phyloP scores from a whole-genome alignment of 345 rosid genomes.

The Leavenworthia alabamica region DNA sequence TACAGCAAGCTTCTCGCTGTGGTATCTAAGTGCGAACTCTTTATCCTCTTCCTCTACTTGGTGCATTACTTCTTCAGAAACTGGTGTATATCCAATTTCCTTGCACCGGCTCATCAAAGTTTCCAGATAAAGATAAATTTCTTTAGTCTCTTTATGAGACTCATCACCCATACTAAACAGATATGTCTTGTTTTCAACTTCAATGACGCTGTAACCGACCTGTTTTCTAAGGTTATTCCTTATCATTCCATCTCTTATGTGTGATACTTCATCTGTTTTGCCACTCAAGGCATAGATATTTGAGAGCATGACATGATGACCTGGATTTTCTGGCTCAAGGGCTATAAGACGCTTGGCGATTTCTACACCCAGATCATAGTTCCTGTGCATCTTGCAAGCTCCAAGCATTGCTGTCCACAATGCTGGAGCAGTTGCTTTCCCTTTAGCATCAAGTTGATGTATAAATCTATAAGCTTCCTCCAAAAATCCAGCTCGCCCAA shows the following conservation, averaged over 20 bases:
- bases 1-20: constrained; percentile 80
- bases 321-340: constrained; percentile 73
- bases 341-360: constrained; percentile 66
- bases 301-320: constrained; percentile 85
- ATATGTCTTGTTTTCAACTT: constrained; percentile 44
- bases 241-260: constrained; percentile 59
- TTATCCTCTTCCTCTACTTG: constrained; percentile 83
- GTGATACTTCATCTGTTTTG: constrained; percentile 56
- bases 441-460: constrained; percentile 34
- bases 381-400: constrained; percentile 90
- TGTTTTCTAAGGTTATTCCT: constrained; percentile 53
- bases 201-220: constrained; percentile 68
- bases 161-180: constrained; percentile 75
- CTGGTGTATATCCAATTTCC: constrained; percentile 57
- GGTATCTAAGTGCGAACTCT: constrained; percentile 65
- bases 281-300: constrained; percentile 78
- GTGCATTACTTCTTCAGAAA: constrained; percentile 61
- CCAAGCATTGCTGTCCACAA: constrained; percentile 94
- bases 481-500: constrained; percentile 71
- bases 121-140: constrained; percentile 55
- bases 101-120: constrained; percentile 56
- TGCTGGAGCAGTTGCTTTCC: constrained; percentile 49
- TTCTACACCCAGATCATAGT: constrained; percentile 59
- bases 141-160: constrained; percentile 49
- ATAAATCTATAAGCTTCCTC: constrained; percentile 57